phyloP scores from a whole-genome alignment of 495 filamentous ascomycete genomes.

The Aspergillus campestris region DNA sequence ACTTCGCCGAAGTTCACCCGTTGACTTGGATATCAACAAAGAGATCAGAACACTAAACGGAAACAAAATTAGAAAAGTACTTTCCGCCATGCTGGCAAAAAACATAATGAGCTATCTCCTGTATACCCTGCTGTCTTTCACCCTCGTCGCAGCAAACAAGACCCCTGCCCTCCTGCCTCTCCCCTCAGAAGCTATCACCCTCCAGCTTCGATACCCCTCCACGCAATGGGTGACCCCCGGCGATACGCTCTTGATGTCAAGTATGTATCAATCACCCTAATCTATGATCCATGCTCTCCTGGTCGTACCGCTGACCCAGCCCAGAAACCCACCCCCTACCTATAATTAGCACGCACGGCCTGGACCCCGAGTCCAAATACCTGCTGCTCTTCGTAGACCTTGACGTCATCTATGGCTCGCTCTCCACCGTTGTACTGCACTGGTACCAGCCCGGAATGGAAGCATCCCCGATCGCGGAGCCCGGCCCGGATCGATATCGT shows the following conservation, averaged over 20 bases:
- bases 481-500: not conserved
- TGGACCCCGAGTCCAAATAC: conserved; percentile 12
- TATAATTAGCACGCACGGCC: conserved; percentile 10
- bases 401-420: conserved; percentile 22
- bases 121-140: not conserved
- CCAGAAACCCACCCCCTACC: conserved; percentile 11
- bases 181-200: not conserved
- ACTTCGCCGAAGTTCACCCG: no score
- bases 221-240: conserved; percentile 7
- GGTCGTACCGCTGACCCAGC: not conserved
- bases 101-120: not conserved
- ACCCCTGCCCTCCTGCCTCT: conserved; percentile 1
- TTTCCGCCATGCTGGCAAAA: not conserved
- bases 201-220: conserved; percentile 6
- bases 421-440: conserved; percentile 23
- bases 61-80: not conserved
- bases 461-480: not conserved
- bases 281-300: not conserved
- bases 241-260: conserved; percentile 3
- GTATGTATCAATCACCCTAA: not conserved
- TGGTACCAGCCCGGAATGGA: conserved; percentile 30
- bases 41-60: not conserved
- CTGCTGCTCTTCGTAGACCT: conserved; percentile 29
- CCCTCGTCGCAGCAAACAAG: not conserved
- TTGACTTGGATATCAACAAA: no score